These are phyloP conservation scores for Barbatosphaeria neglecta DNA, from an alignment of 495 filamentous ascomycete species.

Conservation along the genomic window DNA sequence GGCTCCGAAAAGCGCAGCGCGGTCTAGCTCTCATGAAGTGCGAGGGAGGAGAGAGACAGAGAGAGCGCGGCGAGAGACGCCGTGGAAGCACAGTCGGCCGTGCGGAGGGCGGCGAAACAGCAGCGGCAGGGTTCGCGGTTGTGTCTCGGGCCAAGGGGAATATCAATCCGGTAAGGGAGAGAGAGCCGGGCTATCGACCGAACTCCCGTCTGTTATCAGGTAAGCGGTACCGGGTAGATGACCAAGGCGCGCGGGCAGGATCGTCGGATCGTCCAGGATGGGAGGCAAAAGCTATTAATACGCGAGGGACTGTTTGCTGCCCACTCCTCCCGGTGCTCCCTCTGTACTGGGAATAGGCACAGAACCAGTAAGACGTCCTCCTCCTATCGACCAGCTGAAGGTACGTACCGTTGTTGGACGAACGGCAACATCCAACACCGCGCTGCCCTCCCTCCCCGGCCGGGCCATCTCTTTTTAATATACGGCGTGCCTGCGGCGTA, in stretches of 20 bases:
- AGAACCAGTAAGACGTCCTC: no score
- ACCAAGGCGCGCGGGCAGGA: no score
- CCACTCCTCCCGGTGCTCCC: no score
- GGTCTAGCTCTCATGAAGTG: no score
- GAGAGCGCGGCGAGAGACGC: neutral
- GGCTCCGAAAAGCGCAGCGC: no score
- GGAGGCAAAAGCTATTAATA: neutral
- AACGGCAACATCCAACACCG: neutral
- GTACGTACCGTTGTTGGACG: neutral
- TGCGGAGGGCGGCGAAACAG: neutral
- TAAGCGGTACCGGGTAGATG: no score
- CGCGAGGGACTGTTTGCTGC: no score
- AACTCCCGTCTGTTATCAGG: no score
- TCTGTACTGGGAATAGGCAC: no score
- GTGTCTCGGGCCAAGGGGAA: neutral
- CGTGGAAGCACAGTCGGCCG: no score
- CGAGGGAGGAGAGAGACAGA: neutral
- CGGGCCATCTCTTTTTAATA: neutral
- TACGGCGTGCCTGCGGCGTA: neutral
- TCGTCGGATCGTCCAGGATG: neutral
- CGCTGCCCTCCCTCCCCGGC: neutral
- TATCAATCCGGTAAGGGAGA: neutral
- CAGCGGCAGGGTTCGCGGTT: neutral
- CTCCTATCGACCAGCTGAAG: no score
- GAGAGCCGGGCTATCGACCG: neutral